Percentiles rank a stretch among this genome's conserved stretches.
phyloP scores from a whole-genome alignment of 176 grass and related monocot genomes.

The Phragmites australis region DNA sequence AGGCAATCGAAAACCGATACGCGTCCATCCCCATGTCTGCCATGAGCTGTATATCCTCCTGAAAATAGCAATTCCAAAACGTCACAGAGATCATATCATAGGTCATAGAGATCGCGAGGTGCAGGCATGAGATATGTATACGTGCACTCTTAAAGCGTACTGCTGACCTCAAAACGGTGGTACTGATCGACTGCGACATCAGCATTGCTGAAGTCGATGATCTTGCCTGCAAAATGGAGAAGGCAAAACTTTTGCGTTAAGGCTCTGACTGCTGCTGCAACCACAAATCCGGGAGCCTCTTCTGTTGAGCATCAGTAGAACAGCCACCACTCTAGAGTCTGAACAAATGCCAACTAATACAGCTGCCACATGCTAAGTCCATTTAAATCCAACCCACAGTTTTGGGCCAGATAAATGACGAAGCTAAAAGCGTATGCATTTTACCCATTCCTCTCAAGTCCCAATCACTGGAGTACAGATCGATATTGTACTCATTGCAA shows the following conservation, averaged over 20 bases:
- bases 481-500: neutral
- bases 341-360: neutral
- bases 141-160: neutral
- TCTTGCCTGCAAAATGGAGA: slow-evolving; percentile 57
- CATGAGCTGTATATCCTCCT: slow-evolving; percentile 95
- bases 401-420: neutral
- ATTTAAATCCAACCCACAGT: neutral
- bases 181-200: slow-evolving; percentile 95
- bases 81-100: neutral
- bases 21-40: slow-evolving; percentile 94
- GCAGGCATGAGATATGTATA: neutral
- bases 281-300: neutral
- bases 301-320: neutral
- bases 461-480: neutral
- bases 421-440: neutral
- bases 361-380: neutral
- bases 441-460: neutral
- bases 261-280: neutral
- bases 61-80: slow-evolving; percentile 4
- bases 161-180: slow-evolving; percentile 73
- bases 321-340: neutral
- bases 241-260: neutral
- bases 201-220: slow-evolving; percentile 87
- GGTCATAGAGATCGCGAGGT: neutral
- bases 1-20: slow-evolving; percentile 91